Percentiles rank a stretch among this genome's conserved stretches.
Conservation (phyloP, 2,329 filamentous ascomycete species). For the Arthrobotrys sphaeroides region DNA sequence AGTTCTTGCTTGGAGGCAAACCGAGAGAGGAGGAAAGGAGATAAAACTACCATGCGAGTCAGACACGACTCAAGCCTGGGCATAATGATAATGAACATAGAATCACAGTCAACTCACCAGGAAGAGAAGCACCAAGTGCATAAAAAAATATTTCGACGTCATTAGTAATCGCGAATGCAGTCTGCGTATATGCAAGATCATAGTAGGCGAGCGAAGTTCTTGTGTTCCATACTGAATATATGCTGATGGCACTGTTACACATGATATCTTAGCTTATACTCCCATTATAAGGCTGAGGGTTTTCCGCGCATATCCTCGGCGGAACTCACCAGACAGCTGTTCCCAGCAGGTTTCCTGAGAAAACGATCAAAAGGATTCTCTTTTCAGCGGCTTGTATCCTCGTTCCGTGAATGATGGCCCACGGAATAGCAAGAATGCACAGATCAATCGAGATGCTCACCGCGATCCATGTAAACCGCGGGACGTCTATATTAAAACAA, state of each 20-base stretch:
- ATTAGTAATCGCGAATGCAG: slow-evolving; percentile 58
- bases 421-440: slow-evolving; percentile 57
- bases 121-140: slow-evolving; percentile 58
- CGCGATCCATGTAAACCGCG: slow-evolving; percentile 59
- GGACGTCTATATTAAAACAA: slow-evolving; percentile 58
- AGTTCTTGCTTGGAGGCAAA: slow-evolving; percentile 33
- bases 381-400: slow-evolving; percentile 56
- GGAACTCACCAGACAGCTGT: slow-evolving; percentile 57
- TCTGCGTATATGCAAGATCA: slow-evolving; percentile 57
- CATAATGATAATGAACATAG: background rate
- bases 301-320: background rate
- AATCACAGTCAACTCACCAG: slow-evolving; percentile 29
- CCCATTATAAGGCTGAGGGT: background rate
- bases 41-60: slow-evolving; percentile 12
- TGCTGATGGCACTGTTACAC: slow-evolving; percentile 48
- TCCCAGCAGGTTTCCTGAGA: slow-evolving; percentile 58
- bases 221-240: slow-evolving; percentile 50
- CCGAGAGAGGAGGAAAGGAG: slow-evolving; percentile 45
- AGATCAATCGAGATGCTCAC: slow-evolving; percentile 58
- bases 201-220: slow-evolving; percentile 37
- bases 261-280: slow-evolving; percentile 1
- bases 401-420: slow-evolving; percentile 56
- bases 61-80: too few species aligned
- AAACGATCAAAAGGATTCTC: slow-evolving; percentile 57
- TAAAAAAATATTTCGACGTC: slow-evolving; percentile 59